Evolutionary conservation across 345 rosid species (phyloP), one percentile per base, ranked within the genome.

Genomic region (Arabidopsis suecica): DNA sequence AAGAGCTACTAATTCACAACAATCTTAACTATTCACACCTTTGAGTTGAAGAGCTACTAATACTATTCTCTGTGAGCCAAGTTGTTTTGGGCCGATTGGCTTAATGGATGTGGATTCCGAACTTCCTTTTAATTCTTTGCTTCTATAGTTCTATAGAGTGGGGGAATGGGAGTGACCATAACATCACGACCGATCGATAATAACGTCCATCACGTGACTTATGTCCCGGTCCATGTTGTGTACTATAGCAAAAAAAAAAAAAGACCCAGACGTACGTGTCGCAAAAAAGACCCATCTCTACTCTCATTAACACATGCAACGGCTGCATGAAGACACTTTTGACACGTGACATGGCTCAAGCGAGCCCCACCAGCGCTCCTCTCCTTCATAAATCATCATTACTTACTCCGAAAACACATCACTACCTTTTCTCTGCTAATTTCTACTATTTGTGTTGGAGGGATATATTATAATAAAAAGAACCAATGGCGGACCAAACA

Each of bases 251-350:
- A 9, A 42, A 32, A 63, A 14, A 14, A 65, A 71, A 71, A 33
- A 13, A 16, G 4, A 16, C 18, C 50, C 28, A 38, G 41, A 42
- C 61, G 53, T 47, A 60, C 55, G 79, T 75, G 74, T 75, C 68
- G 23, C 56, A 30, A 61, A 51, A 41, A n/a, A 42, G 50, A 68
- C 36, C 38, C 69, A 5, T 9, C 38, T 54, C 44, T 73, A 23
- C 48, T 55, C 32, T 64, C 58, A 7, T 9, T 32, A 20, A 44
- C 74, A 51, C 74, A 61, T 76, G 79, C 79, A 61, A 69, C 74
- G 57, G 64, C 48, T 76, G 79, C 74, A 76, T 76, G 79, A 76
- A 61, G 10, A 69, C 79, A 69, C 32, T 25, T 23, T 13, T 16
- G 13, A 69, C 74, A 76, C 69, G 38, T 61, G 69, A 5, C 48